A percentile compares a stretch with the other conserved stretches of the same genome.
These are phyloP conservation scores for Cucumis melo DNA, from an alignment of 306 rosid species.

Conservation along the genomic window DNA sequence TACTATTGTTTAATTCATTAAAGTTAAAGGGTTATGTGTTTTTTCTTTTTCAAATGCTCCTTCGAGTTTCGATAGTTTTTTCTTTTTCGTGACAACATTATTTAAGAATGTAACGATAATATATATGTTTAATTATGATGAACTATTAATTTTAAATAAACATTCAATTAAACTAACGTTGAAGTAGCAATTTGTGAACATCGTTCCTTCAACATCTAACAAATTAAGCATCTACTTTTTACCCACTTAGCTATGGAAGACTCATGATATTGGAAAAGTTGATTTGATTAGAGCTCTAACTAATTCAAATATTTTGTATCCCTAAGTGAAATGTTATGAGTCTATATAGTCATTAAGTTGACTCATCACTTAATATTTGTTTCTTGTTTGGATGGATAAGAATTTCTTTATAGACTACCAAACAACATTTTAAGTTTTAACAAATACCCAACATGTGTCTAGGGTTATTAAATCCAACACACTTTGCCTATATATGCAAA, in stretches of 20 bases:
- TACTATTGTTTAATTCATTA: too few species aligned
- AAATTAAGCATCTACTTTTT: too few species aligned
- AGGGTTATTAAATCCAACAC: not conserved
- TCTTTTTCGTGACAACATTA: too few species aligned
- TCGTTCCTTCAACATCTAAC: too few species aligned
- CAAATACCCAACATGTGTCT: not conserved
- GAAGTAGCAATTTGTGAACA: too few species aligned
- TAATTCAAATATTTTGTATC: not conserved
- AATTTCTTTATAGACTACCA: not conserved
- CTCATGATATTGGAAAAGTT: not conserved
- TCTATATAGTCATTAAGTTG: not conserved
- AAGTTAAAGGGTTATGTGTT: too few species aligned
- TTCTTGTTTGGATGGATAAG: not conserved
- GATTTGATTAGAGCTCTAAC: not conserved
- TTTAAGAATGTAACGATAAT: too few species aligned
- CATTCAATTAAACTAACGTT: not conserved
- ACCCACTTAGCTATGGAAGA: not conserved
- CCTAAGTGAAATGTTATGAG: not conserved
- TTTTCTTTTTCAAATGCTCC: too few species aligned
- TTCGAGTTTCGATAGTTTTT: too few species aligned
- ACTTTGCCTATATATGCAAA: not conserved
- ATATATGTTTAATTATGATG: too few species aligned
- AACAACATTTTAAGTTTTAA: not conserved
- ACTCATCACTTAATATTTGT: not conserved
- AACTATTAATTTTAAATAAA: too few species aligned